Evolutionary conservation across 495 filamentous ascomycete genomes (phyloP).

Genomic region (Lichina pygmaea): DNA sequence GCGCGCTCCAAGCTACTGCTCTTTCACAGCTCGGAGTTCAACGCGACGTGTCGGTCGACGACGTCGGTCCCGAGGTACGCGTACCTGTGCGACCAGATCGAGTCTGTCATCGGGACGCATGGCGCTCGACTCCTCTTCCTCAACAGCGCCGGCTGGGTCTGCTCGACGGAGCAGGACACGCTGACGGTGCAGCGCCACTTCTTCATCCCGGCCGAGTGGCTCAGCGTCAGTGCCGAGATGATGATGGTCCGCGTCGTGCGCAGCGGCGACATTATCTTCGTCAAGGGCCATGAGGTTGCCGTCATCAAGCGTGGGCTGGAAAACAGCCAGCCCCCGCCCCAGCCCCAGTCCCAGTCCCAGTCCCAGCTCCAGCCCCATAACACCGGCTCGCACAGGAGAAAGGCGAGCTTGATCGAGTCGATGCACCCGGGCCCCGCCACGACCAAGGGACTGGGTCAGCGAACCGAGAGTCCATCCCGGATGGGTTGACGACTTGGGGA

Average conservation of each 20-base stretch:
- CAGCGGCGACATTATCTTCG: slow-evolving; percentile 10
- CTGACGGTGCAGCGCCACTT: slow-evolving; percentile 4
- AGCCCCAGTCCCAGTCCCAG: no score
- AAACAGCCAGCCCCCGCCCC: no score
- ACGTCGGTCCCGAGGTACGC: slow-evolving; percentile 2
- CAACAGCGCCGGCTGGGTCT: slow-evolving; percentile 5
- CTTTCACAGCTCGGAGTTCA: slow-evolving; percentile 4
- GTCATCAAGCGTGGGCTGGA: slow-evolving; percentile 12
- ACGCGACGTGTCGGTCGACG: neutral
- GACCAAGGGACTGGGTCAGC: no score
- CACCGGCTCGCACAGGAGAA: no score
- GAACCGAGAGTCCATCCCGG: no score
- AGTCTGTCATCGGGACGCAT: slow-evolving; percentile 3
- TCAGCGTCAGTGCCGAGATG: slow-evolving; percentile 2
- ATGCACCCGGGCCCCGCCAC: no score
- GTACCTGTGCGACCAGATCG: slow-evolving; percentile 3
- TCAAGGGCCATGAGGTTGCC: slow-evolving; percentile 8
- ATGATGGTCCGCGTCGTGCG: slow-evolving; percentile 3
- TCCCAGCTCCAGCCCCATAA: no score
- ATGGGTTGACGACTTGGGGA: no score
- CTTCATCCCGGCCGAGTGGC: slow-evolving; percentile 8
- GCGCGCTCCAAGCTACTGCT: slow-evolving; percentile 5
- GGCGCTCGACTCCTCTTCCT: slow-evolving; percentile 6
- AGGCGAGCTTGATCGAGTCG: neutral
- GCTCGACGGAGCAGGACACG: slow-evolving; percentile 1